Percentiles rank a stretch among this genome's conserved stretches.
Evolutionary conservation across 2,329 filamentous ascomycete species (phyloP).

Genomic region (Sphaerulina vaccinii): DNA sequence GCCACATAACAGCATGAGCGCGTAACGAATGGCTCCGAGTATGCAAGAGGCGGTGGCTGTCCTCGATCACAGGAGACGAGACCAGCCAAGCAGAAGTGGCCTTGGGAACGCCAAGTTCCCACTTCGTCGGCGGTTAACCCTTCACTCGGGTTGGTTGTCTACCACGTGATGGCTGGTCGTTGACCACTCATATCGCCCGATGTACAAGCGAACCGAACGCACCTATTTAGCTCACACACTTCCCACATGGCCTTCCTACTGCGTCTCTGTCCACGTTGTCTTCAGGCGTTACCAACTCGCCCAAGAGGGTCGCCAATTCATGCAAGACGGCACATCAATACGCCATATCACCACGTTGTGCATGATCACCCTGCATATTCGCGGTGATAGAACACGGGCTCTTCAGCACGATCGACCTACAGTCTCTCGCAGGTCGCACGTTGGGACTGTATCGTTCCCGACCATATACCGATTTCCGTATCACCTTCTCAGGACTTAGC

Average conservation of each 20-base stretch:
- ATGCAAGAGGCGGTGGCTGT: conserved; percentile 20
- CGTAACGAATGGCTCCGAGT: conserved; percentile 29
- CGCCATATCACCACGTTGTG: conserved; percentile 10
- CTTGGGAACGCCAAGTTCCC: conserved; percentile 1
- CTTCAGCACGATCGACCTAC: too few relatives aligned
- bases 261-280: conserved; percentile 7
- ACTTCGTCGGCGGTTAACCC: conserved; percentile 12
- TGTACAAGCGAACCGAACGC: not conserved
- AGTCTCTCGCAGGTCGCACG: too few relatives aligned
- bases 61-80: conserved; percentile 12
- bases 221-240: conserved; percentile 6
- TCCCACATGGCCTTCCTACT: conserved; percentile 11
- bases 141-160: conserved; percentile 12
- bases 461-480: too few relatives aligned
- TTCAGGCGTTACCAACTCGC: not conserved
- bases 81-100: conserved; percentile 13
- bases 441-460: too few relatives aligned
- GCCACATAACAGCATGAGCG: conserved; percentile 18
- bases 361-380: conserved; percentile 3
- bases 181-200: conserved; percentile 7
- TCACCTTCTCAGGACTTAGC: too few relatives aligned
- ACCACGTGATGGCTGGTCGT: conserved; percentile 7
- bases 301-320: not conserved
- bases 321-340: conserved; percentile 12
- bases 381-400: not conserved